Evolutionary conservation across 1,284 basidiomycete genomes (phyloP), one percentile per base, ranked within the genome.

Genomic region (Polyporus tsugae): DNA sequence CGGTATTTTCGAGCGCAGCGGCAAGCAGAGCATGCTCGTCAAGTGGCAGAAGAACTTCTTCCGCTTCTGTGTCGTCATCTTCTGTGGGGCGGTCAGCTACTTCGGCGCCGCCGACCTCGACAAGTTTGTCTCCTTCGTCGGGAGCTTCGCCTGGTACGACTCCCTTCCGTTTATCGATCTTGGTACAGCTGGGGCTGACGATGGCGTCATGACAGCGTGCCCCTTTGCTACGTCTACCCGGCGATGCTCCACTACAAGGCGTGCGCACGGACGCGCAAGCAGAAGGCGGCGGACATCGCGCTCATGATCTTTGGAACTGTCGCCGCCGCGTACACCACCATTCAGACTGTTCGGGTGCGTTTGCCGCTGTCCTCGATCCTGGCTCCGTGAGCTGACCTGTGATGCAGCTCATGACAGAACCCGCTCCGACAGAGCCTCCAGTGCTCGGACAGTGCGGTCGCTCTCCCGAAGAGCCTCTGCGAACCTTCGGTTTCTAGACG

Each of bases 11-110:
- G 88, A 89, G 63, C 90, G 89, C 63, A 98, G 96, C 75, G 98
- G 98, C 71, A 95, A 95, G 80, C 84, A 74, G 44, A 82, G 91
- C 76, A 70, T 79, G 44, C 82, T 85, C 64, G 90, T 94, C 76
- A 94, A 94, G 78, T 95, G 97, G 95, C 85, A 91, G 76, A 99
- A 99, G 90, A 99, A 99, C 77, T 77, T 88, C 33, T 97, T 99
- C 86, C 86, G 98, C 63, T 92, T 91, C 66, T 78, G 83, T 15
- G 87, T 93, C 68, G 95, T 98, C 44, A 79, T 93, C 68, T 82
- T 91, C 67, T 95, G 94, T 80, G 91, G 92, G 1, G 78, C 86
- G 29, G 82, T 98, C 69, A 94, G 93, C 67, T 97, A 92, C 89
- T 83, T 86, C 6, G 97, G 97, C 17, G 96, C 96, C 25, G 87